These are phyloP conservation scores for Boletus vermiculosoides DNA, from an alignment of 768 basidiomycete genomes.

Conservation along the genomic window DNA sequence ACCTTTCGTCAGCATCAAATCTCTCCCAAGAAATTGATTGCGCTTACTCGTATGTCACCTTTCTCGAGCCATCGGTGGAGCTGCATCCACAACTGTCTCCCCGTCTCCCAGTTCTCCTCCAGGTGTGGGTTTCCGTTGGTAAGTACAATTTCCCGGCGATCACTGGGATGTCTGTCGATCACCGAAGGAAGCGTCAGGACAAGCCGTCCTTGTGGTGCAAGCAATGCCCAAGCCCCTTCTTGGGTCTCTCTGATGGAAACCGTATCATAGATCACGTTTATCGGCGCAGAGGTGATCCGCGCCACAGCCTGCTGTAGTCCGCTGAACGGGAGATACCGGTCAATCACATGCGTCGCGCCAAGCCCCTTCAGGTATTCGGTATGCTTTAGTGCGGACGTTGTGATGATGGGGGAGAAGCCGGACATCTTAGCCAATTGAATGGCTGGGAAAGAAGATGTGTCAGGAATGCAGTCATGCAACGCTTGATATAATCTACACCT, in stretches of 20 bases:
- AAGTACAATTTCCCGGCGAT: constrained; percentile 31
- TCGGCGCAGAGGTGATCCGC: constrained; percentile 37
- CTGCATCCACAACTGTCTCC: constrained; percentile 31
- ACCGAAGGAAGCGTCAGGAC: constrained; percentile 35
- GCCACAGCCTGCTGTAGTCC: constrained; percentile 36
- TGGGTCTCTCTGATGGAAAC: constrained; percentile 41
- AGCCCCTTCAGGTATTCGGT: constrained; percentile 35
- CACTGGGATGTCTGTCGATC: constrained; percentile 26
- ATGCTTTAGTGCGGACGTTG: constrained; percentile 36
- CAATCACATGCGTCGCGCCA: constrained; percentile 36
- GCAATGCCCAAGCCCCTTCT: constrained; percentile 34
- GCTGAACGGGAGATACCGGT: constrained; percentile 28
- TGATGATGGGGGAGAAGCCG: constrained; percentile 39
- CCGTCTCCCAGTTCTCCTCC: constrained; percentile 35
- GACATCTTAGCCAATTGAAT: constrained; percentile 42
- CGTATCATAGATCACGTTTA: constrained; percentile 39
- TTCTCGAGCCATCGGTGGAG: constrained; percentile 31
- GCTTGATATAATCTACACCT: constrained; percentile 18
- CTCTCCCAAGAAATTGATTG: background rate
- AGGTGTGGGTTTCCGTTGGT: constrained; percentile 34
- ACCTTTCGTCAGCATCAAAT: background rate
- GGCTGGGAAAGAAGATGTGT: constrained; percentile 24
- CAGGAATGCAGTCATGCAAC: constrained; percentile 12
- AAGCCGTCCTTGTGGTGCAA: constrained; percentile 39
- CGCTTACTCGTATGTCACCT: constrained; percentile 32